Conservation (phyloP, 805 yeast species). For the Maudiozyma serrabonitensis region DNA sequence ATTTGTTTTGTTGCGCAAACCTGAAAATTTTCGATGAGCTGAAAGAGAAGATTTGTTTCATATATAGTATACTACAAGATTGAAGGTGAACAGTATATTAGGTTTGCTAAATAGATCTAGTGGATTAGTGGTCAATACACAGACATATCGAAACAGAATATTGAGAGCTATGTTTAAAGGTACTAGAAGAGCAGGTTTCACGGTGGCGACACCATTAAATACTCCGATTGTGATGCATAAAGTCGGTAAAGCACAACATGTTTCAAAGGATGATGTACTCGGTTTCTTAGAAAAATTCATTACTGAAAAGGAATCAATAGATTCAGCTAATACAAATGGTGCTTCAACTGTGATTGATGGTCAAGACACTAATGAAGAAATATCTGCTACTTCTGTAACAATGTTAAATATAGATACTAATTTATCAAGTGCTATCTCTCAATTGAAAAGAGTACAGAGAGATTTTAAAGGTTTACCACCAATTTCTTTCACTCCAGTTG, state of each 20-base stretch:
- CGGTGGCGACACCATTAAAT: conserved; percentile 15
- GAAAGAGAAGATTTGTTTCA: neutral
- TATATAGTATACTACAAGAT: neutral
- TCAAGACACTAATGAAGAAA: no score
- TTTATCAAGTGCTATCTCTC: conserved; percentile 35
- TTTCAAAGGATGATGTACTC: conserved; percentile 20
- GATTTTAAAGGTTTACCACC: conserved; percentile 79
- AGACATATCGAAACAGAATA: no score
- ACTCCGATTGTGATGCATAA: conserved; percentile 25
- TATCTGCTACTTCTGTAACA: conserved; percentile 5
- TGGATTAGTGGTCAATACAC: neutral
- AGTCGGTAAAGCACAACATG: conserved; percentile 15
- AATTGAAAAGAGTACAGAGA: conserved; percentile 64
- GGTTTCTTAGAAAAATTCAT: conserved; percentile 23
- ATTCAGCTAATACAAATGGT: neutral
- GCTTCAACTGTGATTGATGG: neutral
- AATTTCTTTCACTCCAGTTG: conserved; percentile 6
- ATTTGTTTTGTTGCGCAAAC: no score
- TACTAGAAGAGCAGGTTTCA: conserved; percentile 14
- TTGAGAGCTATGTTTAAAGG: conserved; percentile 16
- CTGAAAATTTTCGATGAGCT: no score
- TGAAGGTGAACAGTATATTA: no score
- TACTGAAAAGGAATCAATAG: conserved; percentile 16
- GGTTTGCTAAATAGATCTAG: neutral
- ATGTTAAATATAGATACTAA: conserved; percentile 20